Percentiles rank a stretch among this genome's conserved stretches.
These are phyloP conservation scores for Capsicum rhomboideum DNA, from an alignment of 257 asterid genomes.

Conservation along the genomic window DNA sequence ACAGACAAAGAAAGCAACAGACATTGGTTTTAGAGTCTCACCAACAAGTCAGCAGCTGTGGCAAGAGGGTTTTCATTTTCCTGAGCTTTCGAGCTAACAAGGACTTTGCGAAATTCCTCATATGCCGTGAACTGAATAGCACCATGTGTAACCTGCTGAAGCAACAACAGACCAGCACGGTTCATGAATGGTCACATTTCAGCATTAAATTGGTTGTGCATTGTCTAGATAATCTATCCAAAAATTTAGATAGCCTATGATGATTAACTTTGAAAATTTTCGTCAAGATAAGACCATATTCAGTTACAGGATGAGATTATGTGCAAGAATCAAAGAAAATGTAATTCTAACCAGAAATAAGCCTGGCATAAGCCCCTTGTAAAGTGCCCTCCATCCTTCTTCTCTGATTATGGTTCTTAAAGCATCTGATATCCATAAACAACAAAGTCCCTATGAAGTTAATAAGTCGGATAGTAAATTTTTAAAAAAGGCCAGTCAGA, in stretches of 20 bases:
- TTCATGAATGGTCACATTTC: not conserved
- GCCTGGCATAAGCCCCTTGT: slow-evolving; percentile 86
- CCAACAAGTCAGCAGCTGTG: slow-evolving; percentile 42
- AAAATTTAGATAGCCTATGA: not conserved
- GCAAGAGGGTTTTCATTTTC: slow-evolving; percentile 20
- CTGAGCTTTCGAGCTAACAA: slow-evolving; percentile 31
- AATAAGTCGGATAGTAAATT: not conserved
- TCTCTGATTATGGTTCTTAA: slow-evolving; percentile 76
- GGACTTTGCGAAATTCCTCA: slow-evolving; percentile 74
- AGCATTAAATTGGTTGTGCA: not conserved
- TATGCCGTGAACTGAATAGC: slow-evolving; percentile 95
- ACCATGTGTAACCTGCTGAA: slow-evolving; percentile 92
- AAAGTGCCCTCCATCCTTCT: slow-evolving; percentile 94
- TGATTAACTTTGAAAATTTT: not conserved
- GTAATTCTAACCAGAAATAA: slow-evolving; percentile 59
- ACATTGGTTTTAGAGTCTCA: slow-evolving; percentile 31
- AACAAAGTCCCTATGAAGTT: not conserved
- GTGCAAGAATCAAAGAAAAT: slow-evolving; percentile 7
- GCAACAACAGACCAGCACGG: slow-evolving; percentile 19
- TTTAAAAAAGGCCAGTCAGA: not conserved
- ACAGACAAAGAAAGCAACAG: slow-evolving; percentile 1
- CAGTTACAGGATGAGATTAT: not conserved
- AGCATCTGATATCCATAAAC: slow-evolving; percentile 57
- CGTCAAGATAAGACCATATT: not conserved
- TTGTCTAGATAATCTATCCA: not conserved